Conservation (phyloP, 768 basidiomycete species). For the Sarcomyxa edulis region DNA sequence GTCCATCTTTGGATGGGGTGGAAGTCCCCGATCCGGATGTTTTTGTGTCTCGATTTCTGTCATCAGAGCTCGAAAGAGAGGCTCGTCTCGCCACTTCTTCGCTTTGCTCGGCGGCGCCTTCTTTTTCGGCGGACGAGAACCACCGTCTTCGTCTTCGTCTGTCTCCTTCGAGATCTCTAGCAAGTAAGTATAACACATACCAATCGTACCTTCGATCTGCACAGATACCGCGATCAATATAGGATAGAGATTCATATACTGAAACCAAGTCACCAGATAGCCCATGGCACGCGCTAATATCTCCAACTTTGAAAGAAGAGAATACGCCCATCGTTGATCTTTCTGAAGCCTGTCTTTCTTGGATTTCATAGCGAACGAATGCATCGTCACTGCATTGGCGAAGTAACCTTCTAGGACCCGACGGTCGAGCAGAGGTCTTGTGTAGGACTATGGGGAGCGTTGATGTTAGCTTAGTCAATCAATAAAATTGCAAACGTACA, state of each 20-base stretch:
- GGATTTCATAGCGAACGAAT: slow-evolving; percentile 55
- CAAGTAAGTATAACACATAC: slow-evolving; percentile 70
- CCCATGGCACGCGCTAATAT: slow-evolving; percentile 77
- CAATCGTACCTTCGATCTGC: slow-evolving; percentile 79
- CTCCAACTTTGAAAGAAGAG: slow-evolving; percentile 45
- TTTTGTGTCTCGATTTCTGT: slow-evolving; percentile 60
- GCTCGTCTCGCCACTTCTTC: slow-evolving; percentile 45
- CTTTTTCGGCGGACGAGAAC: slow-evolving; percentile 21
- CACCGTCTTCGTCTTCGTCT: slow-evolving; percentile 22
- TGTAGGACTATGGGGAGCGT: slow-evolving; percentile 19
- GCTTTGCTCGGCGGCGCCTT: slow-evolving; percentile 33
- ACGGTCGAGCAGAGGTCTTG: slow-evolving; percentile 29
- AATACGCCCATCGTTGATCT: slow-evolving; percentile 44
- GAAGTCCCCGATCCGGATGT: slow-evolving; percentile 47
- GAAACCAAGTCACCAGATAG: slow-evolving; percentile 56
- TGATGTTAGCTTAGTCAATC: too few relatives aligned
- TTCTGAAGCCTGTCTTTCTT: slow-evolving; percentile 31
- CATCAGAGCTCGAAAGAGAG: slow-evolving; percentile 61
- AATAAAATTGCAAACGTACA: too few relatives aligned
- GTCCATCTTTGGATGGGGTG: slow-evolving; percentile 90
- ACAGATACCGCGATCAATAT: slow-evolving; percentile 7
- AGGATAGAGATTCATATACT: not conserved
- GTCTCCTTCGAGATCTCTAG: slow-evolving; percentile 39
- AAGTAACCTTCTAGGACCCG: slow-evolving; percentile 37
- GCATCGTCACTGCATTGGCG: slow-evolving; percentile 59